Conservation (phyloP, 2,329 filamentous ascomycete genomes). For the Microthyrium microscopicum region DNA sequence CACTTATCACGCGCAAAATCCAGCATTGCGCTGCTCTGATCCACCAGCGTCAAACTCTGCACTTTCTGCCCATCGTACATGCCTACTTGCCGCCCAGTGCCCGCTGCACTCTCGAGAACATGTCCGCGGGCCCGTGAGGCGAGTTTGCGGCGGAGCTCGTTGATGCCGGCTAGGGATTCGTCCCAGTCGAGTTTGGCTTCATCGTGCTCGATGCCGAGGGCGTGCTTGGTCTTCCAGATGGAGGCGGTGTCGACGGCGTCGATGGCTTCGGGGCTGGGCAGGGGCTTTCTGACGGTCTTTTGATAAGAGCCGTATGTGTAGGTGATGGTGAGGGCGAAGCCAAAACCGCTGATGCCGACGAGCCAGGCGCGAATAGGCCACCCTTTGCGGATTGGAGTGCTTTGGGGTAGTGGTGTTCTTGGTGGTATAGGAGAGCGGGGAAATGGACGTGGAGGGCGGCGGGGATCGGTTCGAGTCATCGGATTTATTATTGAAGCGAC, state of each 20-base stretch:
- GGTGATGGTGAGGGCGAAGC: constrained; percentile 23
- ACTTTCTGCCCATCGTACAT: constrained; percentile 26
- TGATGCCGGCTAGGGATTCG: constrained; percentile 27
- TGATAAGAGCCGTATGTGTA: constrained; percentile 20
- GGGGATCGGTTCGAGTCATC: too few relatives aligned
- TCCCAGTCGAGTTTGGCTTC: constrained; percentile 25
- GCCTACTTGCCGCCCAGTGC: constrained; percentile 30
- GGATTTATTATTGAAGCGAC: too few relatives aligned
- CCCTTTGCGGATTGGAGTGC: too few relatives aligned
- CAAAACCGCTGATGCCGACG: too few relatives aligned
- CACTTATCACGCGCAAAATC: constrained; percentile 31
- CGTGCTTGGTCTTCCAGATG: constrained; percentile 14
- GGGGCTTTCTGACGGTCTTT: constrained; percentile 1
- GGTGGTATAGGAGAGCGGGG: too few relatives aligned
- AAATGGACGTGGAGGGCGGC: too few relatives aligned
- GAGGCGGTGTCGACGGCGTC: constrained; percentile 12
- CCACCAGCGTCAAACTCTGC: constrained; percentile 29
- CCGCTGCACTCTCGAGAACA: constrained; percentile 32
- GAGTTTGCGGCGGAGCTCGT: constrained; percentile 23
- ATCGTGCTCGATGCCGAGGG: constrained; percentile 12
- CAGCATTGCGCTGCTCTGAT: constrained; percentile 31
- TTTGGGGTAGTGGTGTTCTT: too few relatives aligned
- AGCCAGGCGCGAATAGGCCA: too few relatives aligned
- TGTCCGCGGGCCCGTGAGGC: constrained; percentile 25
- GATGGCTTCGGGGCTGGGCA: constrained; percentile 7